A percentile compares a stretch with the other conserved stretches of the same genome.
phyloP scores from a whole-genome alignment of 2,329 filamentous ascomycete species.

The Fusarium vanettenii region DNA sequence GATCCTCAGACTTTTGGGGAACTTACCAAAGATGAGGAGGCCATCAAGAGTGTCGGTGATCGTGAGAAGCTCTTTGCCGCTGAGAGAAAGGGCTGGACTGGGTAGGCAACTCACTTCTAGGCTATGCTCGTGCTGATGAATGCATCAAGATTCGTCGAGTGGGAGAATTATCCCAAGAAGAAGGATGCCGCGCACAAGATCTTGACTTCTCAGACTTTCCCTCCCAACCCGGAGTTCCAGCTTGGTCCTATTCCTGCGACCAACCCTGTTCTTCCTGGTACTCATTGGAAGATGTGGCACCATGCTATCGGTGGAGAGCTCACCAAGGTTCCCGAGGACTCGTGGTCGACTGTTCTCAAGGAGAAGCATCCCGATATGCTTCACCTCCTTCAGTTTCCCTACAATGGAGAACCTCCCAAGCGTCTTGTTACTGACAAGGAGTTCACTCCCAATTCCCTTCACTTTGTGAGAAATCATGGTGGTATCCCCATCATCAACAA shows the following conservation, averaged over 20 bases:
- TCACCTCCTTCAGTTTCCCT: conserved; percentile 71
- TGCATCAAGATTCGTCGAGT: conserved; percentile 69
- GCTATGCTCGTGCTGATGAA: neutral
- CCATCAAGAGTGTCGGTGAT: conserved; percentile 55
- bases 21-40: conserved; percentile 53
- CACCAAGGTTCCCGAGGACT: conserved; percentile 64
- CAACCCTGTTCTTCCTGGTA: conserved; percentile 68
- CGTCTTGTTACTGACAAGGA: conserved; percentile 64
- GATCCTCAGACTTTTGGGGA: conserved; percentile 43
- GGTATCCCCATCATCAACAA: conserved; percentile 75
- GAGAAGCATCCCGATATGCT: conserved; percentile 72
- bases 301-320: conserved; percentile 57
- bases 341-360: conserved; percentile 64
- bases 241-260: conserved; percentile 65
- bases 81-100: conserved; percentile 50
- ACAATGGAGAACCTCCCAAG: conserved; percentile 72
- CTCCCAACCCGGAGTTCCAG: conserved; percentile 65
- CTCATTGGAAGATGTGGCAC: conserved; percentile 70
- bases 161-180: conserved; percentile 77
- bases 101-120: conserved; percentile 24
- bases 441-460: conserved; percentile 68
- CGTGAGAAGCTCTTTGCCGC: conserved; percentile 39
- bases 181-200: conserved; percentile 69
- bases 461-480: conserved; percentile 79
- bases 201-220: conserved; percentile 41